phyloP scores from a whole-genome alignment of 306 rosid genomes.

The Betula pendula region DNA sequence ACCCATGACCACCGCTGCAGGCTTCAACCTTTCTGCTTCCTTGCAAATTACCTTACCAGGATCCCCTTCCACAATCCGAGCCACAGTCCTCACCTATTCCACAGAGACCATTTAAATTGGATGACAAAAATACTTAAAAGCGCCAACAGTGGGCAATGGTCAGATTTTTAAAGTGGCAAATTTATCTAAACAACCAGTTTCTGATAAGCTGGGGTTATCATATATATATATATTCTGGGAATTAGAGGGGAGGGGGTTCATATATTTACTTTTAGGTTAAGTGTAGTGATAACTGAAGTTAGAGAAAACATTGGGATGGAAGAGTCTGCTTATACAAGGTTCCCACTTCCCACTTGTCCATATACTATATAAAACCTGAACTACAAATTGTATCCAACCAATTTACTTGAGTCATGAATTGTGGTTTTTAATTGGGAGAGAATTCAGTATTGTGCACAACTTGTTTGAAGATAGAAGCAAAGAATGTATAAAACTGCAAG shows the following conservation, averaged over 20 bases:
- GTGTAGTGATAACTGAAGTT: not conserved
- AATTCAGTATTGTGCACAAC: not conserved
- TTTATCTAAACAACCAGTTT: not conserved
- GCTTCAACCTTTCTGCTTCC: slow-evolving; percentile 69
- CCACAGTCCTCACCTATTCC: slow-evolving; percentile 62
- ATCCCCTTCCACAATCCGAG: slow-evolving; percentile 73
- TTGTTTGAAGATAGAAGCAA: not conserved
- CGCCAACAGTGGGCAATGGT: not conserved
- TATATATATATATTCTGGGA: no score
- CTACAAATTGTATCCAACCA: not conserved
- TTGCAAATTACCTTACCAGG: slow-evolving; percentile 71
- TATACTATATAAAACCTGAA: not conserved
- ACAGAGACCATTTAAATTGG: not conserved
- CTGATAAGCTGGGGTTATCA: not conserved
- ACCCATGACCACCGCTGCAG: slow-evolving; percentile 73
- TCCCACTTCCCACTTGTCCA: not conserved
- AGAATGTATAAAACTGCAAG: not conserved
- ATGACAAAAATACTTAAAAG: not conserved
- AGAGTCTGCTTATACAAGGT: not conserved
- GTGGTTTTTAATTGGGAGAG: not conserved
- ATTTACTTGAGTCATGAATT: not conserved
- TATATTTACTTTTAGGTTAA: not conserved
- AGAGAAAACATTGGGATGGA: not conserved
- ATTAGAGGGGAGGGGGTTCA: no score
- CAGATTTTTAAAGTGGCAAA: not conserved